Evolutionary conservation across 148 eudicot genomes (phyloP).

Genomic region (Rhododendron williamsianum): DNA sequence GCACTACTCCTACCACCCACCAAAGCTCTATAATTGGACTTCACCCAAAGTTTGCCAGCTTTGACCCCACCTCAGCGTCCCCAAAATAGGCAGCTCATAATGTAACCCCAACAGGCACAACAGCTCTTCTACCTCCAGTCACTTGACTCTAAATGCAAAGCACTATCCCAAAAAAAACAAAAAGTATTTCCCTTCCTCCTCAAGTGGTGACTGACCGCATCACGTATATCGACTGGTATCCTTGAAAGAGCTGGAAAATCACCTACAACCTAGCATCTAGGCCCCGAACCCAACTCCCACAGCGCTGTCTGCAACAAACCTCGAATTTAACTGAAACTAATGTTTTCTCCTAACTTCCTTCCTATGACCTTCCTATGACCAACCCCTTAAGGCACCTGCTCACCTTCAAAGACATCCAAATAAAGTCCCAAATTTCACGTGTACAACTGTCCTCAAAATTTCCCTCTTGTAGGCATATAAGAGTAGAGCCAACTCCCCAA

Average conservation of each 20-base stretch:
- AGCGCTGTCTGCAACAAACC: neutral
- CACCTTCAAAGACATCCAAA: neutral
- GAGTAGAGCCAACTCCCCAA: neutral
- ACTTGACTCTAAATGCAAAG: neutral
- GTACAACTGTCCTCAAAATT: neutral
- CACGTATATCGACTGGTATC: neutral
- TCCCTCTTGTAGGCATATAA: neutral
- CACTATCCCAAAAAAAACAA: neutral
- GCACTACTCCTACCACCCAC: neutral
- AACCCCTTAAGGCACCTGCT: neutral
- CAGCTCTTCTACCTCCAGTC: neutral
- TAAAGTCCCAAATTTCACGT: neutral
- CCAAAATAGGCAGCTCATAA: neutral
- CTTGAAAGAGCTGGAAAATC: neutral
- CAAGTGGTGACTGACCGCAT: neutral
- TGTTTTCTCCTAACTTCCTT: neutral
- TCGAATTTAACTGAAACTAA: neutral
- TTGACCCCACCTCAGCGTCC: neutral
- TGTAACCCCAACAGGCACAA: neutral
- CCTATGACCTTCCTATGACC: neutral
- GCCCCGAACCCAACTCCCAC: neutral
- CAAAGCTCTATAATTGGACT: neutral
- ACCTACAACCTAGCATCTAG: neutral
- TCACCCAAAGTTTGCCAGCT: neutral
- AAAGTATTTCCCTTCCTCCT: neutral